Evolutionary conservation across 1,139 yeast species (phyloP), one percentile per base, ranked within the genome.

Genomic region (Hemisphaericaspora xylanilytica): DNA sequence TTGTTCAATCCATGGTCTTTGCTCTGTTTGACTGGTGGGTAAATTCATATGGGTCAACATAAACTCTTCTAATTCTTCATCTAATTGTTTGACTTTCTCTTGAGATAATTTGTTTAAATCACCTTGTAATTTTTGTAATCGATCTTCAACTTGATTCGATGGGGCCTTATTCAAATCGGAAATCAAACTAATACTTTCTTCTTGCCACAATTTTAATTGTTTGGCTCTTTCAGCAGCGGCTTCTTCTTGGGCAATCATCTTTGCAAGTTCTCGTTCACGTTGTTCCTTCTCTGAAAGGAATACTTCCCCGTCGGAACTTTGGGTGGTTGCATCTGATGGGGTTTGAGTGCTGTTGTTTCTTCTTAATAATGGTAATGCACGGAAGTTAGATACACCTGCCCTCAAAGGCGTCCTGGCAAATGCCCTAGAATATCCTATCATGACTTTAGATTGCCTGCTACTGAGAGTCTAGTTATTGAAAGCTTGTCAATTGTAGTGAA

Each of bases 171-270:
- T 70, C 43, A 71, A 65, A n/a, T 57, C 49, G 4, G 56, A 44
- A 17, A 71, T 62, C 38, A 58, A 50, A 5, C 51, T 56, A 33
- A 48, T 51, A 2, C 72, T 59, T 30, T 53, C 48, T 15, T 50
- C 50, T 37, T 61, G 65, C 41, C 69, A 58, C 44, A 67, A 70
- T 28, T 72, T 57, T 35, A 71, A 53, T 13, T 61, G 58, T 44
- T 67, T 68, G 25, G 66, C 62, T 41, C 52, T 63, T 16, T 65
- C 62, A 27, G 61, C 55, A 21, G 65, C 66, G 44, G 63, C 73
- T 57, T 69, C 75, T 47, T 70, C 76, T 43, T 59, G 58, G 4
- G 75, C 75, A 28, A 69, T 58, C 0, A 75, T 75, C 43, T 69
- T 74, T 2, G 74, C 71, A 33, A 70, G 51, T 3, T 71, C 72